Percentiles rank a stretch among this genome's conserved stretches.
These are phyloP conservation scores for Isatis lusitanica DNA, from an alignment of 441 rosid species.

Conservation along the genomic window DNA sequence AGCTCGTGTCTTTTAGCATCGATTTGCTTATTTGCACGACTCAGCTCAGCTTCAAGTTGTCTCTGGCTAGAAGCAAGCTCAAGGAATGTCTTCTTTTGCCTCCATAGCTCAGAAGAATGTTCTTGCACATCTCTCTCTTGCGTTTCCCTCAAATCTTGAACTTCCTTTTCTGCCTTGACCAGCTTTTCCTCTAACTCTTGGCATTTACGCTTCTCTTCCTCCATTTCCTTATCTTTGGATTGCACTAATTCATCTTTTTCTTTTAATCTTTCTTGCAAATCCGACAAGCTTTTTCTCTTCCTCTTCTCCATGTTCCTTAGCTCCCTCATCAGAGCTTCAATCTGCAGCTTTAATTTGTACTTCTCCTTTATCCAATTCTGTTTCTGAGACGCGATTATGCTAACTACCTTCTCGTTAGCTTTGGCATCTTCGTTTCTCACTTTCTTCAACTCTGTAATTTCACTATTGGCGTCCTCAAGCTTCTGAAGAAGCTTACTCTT, in stretches of 20 bases:
- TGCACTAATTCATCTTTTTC: conserved; percentile 55
- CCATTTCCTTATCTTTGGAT: conserved; percentile 55
- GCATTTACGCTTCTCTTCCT: conserved; percentile 54
- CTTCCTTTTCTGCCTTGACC: conserved; percentile 43
- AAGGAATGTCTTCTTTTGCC: conserved; percentile 83
- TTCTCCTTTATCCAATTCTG: conserved; percentile 80
- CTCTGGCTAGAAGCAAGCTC: conserved; percentile 90
- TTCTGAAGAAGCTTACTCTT: conserved; percentile 43
- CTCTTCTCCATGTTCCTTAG: conserved; percentile 48
- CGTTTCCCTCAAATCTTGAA: conserved; percentile 56
- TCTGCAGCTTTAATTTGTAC: conserved; percentile 56
- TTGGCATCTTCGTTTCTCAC: conserved; percentile 72
- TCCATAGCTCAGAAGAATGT: conserved; percentile 74
- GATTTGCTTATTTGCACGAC: conserved; percentile 63
- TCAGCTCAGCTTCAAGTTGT: conserved; percentile 82
- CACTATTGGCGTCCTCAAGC: conserved; percentile 55
- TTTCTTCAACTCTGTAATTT: conserved; percentile 62
- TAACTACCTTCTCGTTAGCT: conserved; percentile 91
- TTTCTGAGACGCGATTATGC: conserved; percentile 79
- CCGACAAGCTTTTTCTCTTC: conserved; percentile 47
- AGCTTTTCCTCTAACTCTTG: conserved; percentile 63
- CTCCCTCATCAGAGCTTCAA: conserved; percentile 63
- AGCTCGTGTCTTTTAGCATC: conserved; percentile 66
- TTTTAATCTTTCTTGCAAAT: conserved; percentile 49
- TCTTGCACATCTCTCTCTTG: conserved; percentile 60